A percentile compares a stretch with the other conserved stretches of the same genome.
phyloP scores from a whole-genome alignment of 768 basidiomycete genomes.

The Xanthoconium stramineum region DNA sequence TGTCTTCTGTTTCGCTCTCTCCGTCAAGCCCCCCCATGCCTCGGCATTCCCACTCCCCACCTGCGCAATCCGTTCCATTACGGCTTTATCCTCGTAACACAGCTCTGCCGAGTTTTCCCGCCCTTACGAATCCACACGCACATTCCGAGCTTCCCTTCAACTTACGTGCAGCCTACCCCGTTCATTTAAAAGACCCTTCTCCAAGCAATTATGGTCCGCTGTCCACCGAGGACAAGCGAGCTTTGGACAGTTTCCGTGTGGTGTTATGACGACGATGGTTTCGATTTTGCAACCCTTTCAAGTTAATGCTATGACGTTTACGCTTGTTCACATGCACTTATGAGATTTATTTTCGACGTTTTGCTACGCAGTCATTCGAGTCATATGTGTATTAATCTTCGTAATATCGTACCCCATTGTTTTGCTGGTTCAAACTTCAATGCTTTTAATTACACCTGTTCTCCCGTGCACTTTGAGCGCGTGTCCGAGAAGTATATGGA shows the following conservation, averaged over 20 bases:
- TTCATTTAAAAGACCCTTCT: conserved; percentile 24
- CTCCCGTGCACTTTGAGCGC: no score
- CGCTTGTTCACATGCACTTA: background rate
- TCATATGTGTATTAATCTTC: background rate
- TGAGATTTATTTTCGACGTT: background rate
- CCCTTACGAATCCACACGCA: conserved; percentile 8
- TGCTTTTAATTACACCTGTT: no score
- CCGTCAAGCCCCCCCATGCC: conserved; percentile 8
- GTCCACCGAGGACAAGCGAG: conserved; percentile 56
- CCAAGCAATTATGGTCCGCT: conserved; percentile 37
- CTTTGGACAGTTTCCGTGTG: conserved; percentile 54
- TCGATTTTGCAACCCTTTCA: background rate
- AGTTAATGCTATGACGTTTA: background rate
- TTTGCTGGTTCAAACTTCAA: no score
- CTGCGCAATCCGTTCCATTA: conserved; percentile 1
- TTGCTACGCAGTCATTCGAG: background rate
- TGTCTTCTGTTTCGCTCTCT: conserved; percentile 16
- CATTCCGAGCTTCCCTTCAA: background rate
- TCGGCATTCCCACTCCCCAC: conserved; percentile 6
- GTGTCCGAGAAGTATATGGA: no score
- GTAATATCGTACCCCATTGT: no score
- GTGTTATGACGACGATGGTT: conserved; percentile 35
- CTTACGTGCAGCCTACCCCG: conserved; percentile 5
- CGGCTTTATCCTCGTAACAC: conserved; percentile 4
- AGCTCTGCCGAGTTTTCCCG: conserved; percentile 24